Evolutionary conservation across 164 flowering plant genomes (phyloP).

Genomic region (Chimonanthus praecox): DNA sequence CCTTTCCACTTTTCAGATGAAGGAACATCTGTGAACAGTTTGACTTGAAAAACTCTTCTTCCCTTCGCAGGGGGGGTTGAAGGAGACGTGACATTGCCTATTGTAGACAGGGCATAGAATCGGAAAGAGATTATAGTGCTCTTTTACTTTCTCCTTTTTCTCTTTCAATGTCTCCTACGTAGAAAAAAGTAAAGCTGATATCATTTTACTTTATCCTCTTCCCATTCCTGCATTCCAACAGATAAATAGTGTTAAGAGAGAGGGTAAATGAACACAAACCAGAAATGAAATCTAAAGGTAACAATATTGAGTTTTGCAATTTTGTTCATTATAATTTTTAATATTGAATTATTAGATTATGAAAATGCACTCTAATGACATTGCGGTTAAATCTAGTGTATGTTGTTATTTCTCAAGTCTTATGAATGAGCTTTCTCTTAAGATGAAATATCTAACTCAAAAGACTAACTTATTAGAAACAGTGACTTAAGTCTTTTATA

Average conservation of each 20-base stretch:
- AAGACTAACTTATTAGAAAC: no score
- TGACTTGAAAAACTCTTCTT: background rate
- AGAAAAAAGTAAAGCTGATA: background rate
- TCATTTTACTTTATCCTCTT: background rate
- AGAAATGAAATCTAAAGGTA: no score
- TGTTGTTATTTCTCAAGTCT: no score
- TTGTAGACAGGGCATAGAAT: conserved; percentile 6
- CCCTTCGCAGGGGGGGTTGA: background rate
- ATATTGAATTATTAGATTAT: no score
- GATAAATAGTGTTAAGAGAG: background rate
- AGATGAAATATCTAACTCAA: no score
- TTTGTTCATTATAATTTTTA: no score
- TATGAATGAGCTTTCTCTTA: no score
- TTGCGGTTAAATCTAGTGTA: no score
- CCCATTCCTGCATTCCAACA: background rate
- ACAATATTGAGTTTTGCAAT: no score
- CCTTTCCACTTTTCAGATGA: background rate
- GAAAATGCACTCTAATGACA: no score
- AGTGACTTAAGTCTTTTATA: no score
- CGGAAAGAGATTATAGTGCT: conserved; percentile 2
- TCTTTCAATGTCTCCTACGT: background rate
- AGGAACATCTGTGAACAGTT: background rate
- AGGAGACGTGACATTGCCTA: conserved; percentile 7
- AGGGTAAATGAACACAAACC: no score
- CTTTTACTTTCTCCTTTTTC: background rate